These are phyloP conservation scores for Collybiopsis confluens DNA, from an alignment of 768 basidiomycete genomes.

Conservation along the genomic window DNA sequence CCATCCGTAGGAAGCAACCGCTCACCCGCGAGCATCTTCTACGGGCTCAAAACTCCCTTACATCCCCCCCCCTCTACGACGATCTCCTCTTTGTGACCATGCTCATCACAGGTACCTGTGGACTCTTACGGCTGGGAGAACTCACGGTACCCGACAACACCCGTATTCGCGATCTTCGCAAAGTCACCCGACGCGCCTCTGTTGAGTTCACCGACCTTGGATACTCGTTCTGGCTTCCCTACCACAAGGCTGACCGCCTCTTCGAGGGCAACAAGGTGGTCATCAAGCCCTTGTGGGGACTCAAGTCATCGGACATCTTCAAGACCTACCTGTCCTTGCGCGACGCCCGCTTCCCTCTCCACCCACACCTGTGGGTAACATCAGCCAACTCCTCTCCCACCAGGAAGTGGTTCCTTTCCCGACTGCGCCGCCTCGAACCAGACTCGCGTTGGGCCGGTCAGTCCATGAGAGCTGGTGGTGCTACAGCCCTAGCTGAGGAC, in stretches of 20 bases:
- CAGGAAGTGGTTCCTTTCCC: slow-evolving; percentile 22
- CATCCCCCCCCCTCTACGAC: neutral
- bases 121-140: slow-evolving; percentile 23
- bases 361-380: slow-evolving; percentile 20
- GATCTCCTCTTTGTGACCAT: neutral
- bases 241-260: slow-evolving; percentile 21
- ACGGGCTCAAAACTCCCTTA: neutral
- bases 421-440: slow-evolving; percentile 14
- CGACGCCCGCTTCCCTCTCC: neutral
- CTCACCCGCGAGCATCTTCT: slow-evolving; percentile 11
- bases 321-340: neutral
- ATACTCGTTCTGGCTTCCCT: slow-evolving; percentile 16
- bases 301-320: neutral
- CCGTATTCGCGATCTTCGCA: slow-evolving; percentile 9
- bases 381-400: slow-evolving; percentile 20
- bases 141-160: slow-evolving; percentile 18
- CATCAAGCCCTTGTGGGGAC: neutral
- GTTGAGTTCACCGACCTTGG: neutral
- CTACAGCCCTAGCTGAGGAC: slow-evolving; percentile 20
- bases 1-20: slow-evolving; percentile 17
- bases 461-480: slow-evolving; percentile 27
- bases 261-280: slow-evolving; percentile 14
- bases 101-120: slow-evolving; percentile 18
- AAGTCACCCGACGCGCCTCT: slow-evolving; percentile 14
- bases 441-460: slow-evolving; percentile 18